phyloP scores from a whole-genome alignment of 768 basidiomycete genomes.

The Rhodotorula taiwanensis region DNA sequence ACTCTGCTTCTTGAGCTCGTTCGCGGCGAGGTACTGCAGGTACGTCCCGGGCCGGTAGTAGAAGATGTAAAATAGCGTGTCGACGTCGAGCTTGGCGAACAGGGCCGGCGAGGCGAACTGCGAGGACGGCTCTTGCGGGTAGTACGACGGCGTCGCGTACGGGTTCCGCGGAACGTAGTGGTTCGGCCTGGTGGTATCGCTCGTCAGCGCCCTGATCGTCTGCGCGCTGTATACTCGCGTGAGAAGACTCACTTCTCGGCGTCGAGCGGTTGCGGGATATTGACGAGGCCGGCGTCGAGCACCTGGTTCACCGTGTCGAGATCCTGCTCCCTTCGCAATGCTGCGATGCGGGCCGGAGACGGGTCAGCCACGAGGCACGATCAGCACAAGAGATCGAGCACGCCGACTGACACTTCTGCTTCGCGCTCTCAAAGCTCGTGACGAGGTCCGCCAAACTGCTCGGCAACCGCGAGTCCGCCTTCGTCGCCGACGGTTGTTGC shows the following conservation, averaged over 20 bases:
- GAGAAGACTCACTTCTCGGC: slow-evolving; percentile 69
- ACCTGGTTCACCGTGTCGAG: slow-evolving; percentile 85
- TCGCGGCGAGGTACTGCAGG: slow-evolving; percentile 95
- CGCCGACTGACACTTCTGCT: slow-evolving; percentile 70
- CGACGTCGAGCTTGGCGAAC: slow-evolving; percentile 86
- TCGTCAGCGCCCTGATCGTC: too few species aligned
- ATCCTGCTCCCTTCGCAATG: slow-evolving; percentile 51
- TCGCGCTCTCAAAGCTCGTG: slow-evolving; percentile 87
- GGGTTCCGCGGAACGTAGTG: slow-evolving; percentile 94
- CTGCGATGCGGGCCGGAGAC: too few species aligned
- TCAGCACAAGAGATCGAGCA: too few species aligned
- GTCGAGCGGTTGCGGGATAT: slow-evolving; percentile 84
- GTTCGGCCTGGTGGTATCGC: slow-evolving; percentile 91
- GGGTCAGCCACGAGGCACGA: background rate
- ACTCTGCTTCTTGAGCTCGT: slow-evolving; percentile 91
- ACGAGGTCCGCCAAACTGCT: slow-evolving; percentile 86
- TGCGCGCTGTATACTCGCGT: too few species aligned
- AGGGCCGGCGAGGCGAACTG: slow-evolving; percentile 73
- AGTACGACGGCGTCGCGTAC: slow-evolving; percentile 82
- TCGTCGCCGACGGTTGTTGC: slow-evolving; percentile 7
- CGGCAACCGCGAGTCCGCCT: slow-evolving; percentile 53
- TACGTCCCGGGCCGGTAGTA: slow-evolving; percentile 97
- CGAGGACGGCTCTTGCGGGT: slow-evolving; percentile 79
- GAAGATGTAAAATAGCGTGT: slow-evolving; percentile 97
- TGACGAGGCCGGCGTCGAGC: slow-evolving; percentile 82